Percentiles rank a stretch among this genome's conserved stretches.
These are phyloP conservation scores for Earliella scabrosa DNA, from an alignment of 1,284 basidiomycete species.

Conservation along the genomic window DNA sequence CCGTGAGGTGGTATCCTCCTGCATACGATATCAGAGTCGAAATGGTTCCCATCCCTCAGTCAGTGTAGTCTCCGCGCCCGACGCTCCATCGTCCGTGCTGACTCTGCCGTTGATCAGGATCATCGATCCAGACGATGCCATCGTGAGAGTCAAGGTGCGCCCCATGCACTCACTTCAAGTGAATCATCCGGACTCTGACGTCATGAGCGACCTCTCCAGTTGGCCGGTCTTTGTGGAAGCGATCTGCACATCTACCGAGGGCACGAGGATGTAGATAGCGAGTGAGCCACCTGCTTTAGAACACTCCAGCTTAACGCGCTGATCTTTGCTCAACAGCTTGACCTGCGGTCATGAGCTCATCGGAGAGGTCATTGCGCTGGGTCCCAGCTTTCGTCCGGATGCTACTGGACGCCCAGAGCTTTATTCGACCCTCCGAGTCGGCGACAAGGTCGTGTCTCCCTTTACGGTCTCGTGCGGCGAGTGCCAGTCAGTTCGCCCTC, in stretches of 20 bases:
- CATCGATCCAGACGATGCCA: conserved; percentile 73
- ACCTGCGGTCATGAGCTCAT: conserved; percentile 85
- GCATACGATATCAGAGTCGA: conserved; percentile 71
- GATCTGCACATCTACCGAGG: conserved; percentile 85
- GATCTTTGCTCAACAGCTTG: conserved; percentile 43
- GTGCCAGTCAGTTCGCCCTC: conserved; percentile 61
- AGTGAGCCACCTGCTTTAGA: too few relatives aligned
- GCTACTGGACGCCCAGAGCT: conserved; percentile 56
- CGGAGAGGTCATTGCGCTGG: conserved; percentile 77
- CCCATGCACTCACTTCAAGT: not conserved
- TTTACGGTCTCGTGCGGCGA: conserved; percentile 86
- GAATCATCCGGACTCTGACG: too few relatives aligned
- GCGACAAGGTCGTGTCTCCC: conserved; percentile 87
- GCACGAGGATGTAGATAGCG: conserved; percentile 40
- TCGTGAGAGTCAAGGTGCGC: conserved; percentile 68
- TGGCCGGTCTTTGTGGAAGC: conserved; percentile 80
- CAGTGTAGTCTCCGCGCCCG: conserved; percentile 5
- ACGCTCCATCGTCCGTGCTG: not conserved
- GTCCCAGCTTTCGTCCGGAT: conserved; percentile 57
- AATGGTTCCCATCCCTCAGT: conserved; percentile 60
- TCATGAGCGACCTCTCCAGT: too few relatives aligned
- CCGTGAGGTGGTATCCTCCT: conserved; percentile 68
- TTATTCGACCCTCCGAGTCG: conserved; percentile 72
- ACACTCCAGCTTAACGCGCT: too few relatives aligned
- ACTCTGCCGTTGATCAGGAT: conserved; percentile 46